Conservation (phyloP, 805 yeast species). For the Metschnikowia hibisci region DNA sequence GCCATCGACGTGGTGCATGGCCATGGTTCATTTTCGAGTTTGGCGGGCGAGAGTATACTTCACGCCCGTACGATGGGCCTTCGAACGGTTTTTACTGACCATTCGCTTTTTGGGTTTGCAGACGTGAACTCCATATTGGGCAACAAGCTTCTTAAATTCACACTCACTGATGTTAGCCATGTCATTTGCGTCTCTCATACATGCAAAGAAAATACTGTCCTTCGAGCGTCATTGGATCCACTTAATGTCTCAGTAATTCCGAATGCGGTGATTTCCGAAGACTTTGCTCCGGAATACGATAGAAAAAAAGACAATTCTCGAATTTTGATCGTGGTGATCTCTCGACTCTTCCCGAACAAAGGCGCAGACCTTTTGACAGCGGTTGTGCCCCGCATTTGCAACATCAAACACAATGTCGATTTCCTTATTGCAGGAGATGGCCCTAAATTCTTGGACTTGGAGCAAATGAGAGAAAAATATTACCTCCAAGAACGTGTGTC, state of each 20-base stretch:
- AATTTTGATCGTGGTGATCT: constrained; percentile 85
- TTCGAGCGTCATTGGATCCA: constrained; percentile 82
- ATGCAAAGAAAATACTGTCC: constrained; percentile 91
- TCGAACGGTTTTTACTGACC: constrained; percentile 90
- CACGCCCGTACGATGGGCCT: constrained; percentile 93
- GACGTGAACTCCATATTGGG: constrained; percentile 80
- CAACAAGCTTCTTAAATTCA: constrained; percentile 79
- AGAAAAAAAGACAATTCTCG: constrained; percentile 5
- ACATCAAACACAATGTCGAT: constrained; percentile 55
- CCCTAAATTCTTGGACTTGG: constrained; percentile 88
- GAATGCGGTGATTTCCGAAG: constrained; percentile 85
- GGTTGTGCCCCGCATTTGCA: constrained; percentile 79
- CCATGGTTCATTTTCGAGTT: constrained; percentile 83
- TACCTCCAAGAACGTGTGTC: constrained; percentile 84
- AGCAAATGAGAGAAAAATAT: constrained; percentile 88
- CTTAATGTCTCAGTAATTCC: constrained; percentile 83
- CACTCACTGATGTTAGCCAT: constrained; percentile 82
- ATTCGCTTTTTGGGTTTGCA: constrained; percentile 91
- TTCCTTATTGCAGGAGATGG: constrained; percentile 96
- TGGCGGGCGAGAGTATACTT: constrained; percentile 87
- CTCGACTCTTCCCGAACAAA: constrained; percentile 90
- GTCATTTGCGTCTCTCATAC: constrained; percentile 96
- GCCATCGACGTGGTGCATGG: constrained; percentile 87
- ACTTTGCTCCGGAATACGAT: constrained; percentile 56
- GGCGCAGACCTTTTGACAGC: constrained; percentile 89